phyloP scores from a whole-genome alignment of 352 stramenopile genomes.

The Phytophthora pseudosyringae region DNA sequence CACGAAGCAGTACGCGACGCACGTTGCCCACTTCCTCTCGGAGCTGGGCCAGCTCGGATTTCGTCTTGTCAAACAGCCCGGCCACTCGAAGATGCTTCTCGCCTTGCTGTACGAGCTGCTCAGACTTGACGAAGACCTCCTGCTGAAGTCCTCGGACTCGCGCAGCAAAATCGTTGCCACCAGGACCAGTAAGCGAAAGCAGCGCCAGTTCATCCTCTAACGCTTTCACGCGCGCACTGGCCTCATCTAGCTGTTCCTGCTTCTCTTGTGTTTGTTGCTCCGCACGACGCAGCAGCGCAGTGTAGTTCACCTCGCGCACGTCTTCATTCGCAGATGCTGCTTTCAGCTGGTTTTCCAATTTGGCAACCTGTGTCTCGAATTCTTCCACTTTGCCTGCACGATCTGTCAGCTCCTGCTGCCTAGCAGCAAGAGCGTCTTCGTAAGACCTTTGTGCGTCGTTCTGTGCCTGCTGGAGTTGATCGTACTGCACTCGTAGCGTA shows the following conservation, averaged over 20 bases:
- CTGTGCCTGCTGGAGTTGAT: slow-evolving; percentile 38
- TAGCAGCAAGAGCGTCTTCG: slow-evolving; percentile 30
- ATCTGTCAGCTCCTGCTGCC: slow-evolving; percentile 38
- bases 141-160: slow-evolving; percentile 65
- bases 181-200: slow-evolving; percentile 39
- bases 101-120: slow-evolving; percentile 76
- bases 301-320: slow-evolving; percentile 44
- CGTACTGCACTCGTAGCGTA: slow-evolving; percentile 40
- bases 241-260: slow-evolving; percentile 38
- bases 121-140: slow-evolving; percentile 73
- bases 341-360: slow-evolving; percentile 28
- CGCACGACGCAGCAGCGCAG: slow-evolving; percentile 39
- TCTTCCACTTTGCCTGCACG: slow-evolving; percentile 31
- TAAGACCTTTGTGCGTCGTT: slow-evolving; percentile 21
- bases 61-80: slow-evolving; percentile 51
- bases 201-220: slow-evolving; percentile 64
- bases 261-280: slow-evolving; percentile 49
- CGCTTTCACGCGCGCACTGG: slow-evolving; percentile 43
- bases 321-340: slow-evolving; percentile 36
- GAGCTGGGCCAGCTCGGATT: slow-evolving; percentile 47
- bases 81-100: slow-evolving; percentile 71
- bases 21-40: slow-evolving; percentile 62
- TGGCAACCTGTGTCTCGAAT: slow-evolving; percentile 35
- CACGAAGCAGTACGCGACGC: slow-evolving; percentile 54
- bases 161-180: slow-evolving; percentile 33